Conservation (phyloP, 345 rosid genomes). For the Eucalyptus dawsonii region DNA sequence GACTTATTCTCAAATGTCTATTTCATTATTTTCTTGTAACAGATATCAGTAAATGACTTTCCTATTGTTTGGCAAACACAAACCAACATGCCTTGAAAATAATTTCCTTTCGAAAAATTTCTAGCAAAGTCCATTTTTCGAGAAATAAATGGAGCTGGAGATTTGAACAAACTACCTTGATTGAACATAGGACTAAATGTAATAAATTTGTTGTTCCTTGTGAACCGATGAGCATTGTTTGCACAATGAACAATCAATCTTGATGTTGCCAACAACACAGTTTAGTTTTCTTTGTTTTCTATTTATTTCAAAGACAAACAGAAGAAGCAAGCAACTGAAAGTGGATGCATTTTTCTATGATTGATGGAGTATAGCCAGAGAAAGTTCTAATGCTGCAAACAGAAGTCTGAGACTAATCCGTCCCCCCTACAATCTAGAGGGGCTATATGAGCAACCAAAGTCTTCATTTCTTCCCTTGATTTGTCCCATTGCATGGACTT, state of each 20-base stretch:
- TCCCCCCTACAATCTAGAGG: no score
- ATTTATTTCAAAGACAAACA: no score
- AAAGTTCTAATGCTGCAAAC: no score
- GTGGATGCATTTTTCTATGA: no score
- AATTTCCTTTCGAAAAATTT: background rate
- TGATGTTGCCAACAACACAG: background rate
- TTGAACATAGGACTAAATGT: background rate
- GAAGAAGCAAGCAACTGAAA: no score
- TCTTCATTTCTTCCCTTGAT: no score
- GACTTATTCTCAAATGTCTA: background rate
- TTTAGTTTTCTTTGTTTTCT: background rate
- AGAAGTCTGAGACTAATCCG: no score
- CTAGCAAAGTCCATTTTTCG: rapidly evolving
- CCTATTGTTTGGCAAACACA: background rate
- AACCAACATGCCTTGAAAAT: background rate
- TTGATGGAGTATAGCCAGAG: no score
- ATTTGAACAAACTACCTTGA: background rate
- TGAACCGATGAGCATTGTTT: background rate
- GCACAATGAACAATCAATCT: background rate
- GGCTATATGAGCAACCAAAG: no score
- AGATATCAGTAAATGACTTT: background rate
- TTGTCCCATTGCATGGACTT: no score
- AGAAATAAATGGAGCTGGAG: rapidly evolving
- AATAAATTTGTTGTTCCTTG: background rate
- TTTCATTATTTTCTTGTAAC: background rate